phyloP scores from a whole-genome alignment of 352 stramenopile genomes.

The Plasmopara viticola region DNA sequence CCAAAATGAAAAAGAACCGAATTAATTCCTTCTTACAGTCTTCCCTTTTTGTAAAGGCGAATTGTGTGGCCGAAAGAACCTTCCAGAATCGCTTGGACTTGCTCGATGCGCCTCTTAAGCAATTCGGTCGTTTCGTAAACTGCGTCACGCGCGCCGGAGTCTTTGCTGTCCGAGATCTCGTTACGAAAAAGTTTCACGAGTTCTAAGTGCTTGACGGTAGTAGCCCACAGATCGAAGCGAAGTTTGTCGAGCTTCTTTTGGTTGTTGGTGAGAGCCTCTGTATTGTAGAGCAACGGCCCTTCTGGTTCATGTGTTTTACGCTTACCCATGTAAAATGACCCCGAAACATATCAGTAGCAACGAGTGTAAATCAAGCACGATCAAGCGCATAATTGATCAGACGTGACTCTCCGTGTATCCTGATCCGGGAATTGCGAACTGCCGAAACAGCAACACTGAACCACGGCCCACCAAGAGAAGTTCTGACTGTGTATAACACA shows the following conservation, averaged over 20 bases:
- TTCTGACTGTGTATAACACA: slow-evolving; percentile 5
- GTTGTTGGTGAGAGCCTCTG: slow-evolving; percentile 4
- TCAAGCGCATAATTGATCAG: background rate
- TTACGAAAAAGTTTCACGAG: background rate
- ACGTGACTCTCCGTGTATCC: slow-evolving; percentile 8
- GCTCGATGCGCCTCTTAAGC: background rate
- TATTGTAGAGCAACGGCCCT: slow-evolving; percentile 4
- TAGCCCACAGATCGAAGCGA: too few species aligned
- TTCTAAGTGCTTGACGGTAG: too few species aligned
- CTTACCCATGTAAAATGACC: slow-evolving; percentile 6
- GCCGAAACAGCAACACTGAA: slow-evolving; percentile 3
- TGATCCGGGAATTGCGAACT: background rate
- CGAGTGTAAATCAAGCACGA: slow-evolving; percentile 9
- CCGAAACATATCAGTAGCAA: slow-evolving; percentile 5
- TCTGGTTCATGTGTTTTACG: slow-evolving; percentile 10
- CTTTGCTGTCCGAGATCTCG: slow-evolving; percentile 8
- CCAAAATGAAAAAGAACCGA: background rate
- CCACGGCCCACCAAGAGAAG: slow-evolving; percentile 5
- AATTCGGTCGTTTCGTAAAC: slow-evolving; percentile 5
- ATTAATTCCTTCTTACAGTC: background rate
- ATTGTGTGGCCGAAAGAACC: slow-evolving; percentile 1
- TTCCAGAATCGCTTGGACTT: slow-evolving; percentile 6
- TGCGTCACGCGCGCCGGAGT: slow-evolving; percentile 1
- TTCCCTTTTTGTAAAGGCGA: background rate
- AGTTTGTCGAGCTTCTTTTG: slow-evolving; percentile 2